These are phyloP conservation scores for Melampsora abietis-canadensis DNA, from an alignment of 1,284 basidiomycete genomes.

Conservation along the genomic window DNA sequence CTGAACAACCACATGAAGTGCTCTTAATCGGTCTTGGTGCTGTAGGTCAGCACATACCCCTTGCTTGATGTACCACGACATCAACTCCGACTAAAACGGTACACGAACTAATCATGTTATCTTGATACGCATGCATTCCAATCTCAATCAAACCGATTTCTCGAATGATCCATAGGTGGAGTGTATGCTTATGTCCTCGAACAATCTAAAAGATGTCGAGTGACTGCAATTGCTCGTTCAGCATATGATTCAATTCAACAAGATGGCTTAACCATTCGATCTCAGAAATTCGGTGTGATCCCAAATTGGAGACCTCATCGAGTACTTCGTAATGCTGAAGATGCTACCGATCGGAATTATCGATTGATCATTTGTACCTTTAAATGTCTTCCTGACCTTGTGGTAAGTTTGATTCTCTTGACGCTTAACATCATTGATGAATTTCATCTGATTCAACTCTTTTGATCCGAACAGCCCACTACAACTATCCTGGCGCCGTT, in stretches of 20 bases:
- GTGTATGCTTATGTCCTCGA: constrained; percentile 34
- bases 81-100: background rate
- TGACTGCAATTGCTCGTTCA: constrained; percentile 34
- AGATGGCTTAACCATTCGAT: constrained; percentile 25
- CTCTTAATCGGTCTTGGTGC: constrained; percentile 33
- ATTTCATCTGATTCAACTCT: background rate
- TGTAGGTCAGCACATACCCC: constrained; percentile 13
- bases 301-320: constrained; percentile 44
- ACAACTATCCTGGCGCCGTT: constrained; percentile 38
- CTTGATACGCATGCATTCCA: background rate
- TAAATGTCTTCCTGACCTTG: constrained; percentile 46
- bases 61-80: background rate
- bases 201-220: constrained; percentile 23
- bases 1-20: constrained; percentile 19
- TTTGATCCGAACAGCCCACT: constrained; percentile 1
- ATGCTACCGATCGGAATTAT: constrained; percentile 43
- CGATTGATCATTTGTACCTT: constrained; percentile 20
- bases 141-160: background rate
- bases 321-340: constrained; percentile 43
- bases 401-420: constrained; percentile 43
- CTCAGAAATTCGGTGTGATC: constrained; percentile 20
- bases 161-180: constrained; percentile 3
- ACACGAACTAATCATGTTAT: background rate
- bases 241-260: constrained; percentile 14
- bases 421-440: background rate